A percentile compares a stretch with the other conserved stretches of the same genome.
Evolutionary conservation across 164 flowering plant genomes (phyloP).

Genomic region (Vitis labrusca): DNA sequence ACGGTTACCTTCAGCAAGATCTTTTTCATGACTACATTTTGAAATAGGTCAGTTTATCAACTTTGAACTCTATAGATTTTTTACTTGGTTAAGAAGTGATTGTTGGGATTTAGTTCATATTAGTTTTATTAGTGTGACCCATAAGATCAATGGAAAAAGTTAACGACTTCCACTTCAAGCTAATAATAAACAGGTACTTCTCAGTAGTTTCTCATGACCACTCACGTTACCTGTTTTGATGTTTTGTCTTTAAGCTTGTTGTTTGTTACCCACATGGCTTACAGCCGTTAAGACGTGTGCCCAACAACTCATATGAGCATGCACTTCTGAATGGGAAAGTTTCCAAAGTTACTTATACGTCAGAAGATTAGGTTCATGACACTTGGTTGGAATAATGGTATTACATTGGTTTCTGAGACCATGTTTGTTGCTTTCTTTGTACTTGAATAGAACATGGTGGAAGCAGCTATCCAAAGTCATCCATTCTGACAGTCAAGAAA

Average conservation of each 20-base stretch:
- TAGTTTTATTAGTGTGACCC: not conserved
- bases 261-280: not conserved
- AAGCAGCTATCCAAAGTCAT: not conserved
- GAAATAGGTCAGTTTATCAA: not conserved
- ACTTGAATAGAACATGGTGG: not conserved
- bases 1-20: not conserved
- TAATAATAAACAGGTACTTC: not conserved
- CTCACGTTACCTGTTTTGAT: not conserved
- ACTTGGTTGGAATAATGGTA: not conserved
- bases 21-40: not conserved
- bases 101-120: not conserved
- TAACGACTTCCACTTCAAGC: not conserved
- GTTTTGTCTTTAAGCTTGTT: not conserved
- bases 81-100: not conserved
- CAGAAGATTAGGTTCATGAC: not conserved
- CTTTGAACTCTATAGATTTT: no score
- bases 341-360: not conserved
- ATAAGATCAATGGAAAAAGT: not conserved
- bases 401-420: not conserved
- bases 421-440: not conserved
- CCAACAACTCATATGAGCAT: not conserved
- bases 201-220: not conserved
- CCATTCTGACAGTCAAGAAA: not conserved
- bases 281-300: not conserved
- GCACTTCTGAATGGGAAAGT: not conserved